Percentiles rank a stretch among this genome's conserved stretches.
Evolutionary conservation across 306 rosid species (phyloP).

Genomic region (Psophocarpus tetragonolobus): DNA sequence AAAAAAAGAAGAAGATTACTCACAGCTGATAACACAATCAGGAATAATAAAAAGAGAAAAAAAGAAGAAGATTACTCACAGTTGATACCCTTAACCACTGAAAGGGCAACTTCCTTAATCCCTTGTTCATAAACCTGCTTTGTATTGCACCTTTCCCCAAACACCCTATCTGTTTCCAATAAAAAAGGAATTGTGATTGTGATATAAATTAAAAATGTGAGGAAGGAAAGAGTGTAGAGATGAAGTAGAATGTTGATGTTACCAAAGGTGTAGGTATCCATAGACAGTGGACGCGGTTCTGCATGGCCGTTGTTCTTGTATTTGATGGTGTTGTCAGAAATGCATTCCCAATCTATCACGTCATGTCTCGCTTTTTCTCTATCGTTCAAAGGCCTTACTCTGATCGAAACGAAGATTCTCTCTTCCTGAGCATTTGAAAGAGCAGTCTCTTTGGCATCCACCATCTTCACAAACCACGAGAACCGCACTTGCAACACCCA

Average conservation of each 20-base stretch:
- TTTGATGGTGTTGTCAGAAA: constrained; percentile 45
- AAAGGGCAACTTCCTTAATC: constrained; percentile 80
- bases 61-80: constrained; percentile 54
- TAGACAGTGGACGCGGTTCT: constrained; percentile 47
- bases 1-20: constrained; percentile 41
- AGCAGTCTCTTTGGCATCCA: background rate
- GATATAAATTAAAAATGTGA: background rate
- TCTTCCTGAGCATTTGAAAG: constrained; percentile 49
- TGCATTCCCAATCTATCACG: constrained; percentile 62
- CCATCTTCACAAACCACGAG: background rate
- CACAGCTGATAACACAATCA: constrained; percentile 42
- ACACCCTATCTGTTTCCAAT: constrained; percentile 66
- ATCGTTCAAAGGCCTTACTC: constrained; percentile 80
- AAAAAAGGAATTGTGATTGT: background rate
- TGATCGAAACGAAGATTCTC: constrained; percentile 68
- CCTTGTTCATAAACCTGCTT: constrained; percentile 75
- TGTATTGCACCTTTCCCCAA: constrained; percentile 60
- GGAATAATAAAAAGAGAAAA: constrained; percentile 25
- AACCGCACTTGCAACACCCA: background rate
- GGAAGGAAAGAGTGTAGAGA: background rate
- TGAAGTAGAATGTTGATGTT: background rate
- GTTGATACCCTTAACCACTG: constrained; percentile 83
- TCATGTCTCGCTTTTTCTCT: constrained; percentile 56
- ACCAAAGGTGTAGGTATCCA: constrained; percentile 65
- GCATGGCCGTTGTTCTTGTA: constrained; percentile 41